A percentile compares a stretch with the other conserved stretches of the same genome.
Conservation (phyloP, 202 grass and related monocot genomes). For the Saccharum hybrid region DNA sequence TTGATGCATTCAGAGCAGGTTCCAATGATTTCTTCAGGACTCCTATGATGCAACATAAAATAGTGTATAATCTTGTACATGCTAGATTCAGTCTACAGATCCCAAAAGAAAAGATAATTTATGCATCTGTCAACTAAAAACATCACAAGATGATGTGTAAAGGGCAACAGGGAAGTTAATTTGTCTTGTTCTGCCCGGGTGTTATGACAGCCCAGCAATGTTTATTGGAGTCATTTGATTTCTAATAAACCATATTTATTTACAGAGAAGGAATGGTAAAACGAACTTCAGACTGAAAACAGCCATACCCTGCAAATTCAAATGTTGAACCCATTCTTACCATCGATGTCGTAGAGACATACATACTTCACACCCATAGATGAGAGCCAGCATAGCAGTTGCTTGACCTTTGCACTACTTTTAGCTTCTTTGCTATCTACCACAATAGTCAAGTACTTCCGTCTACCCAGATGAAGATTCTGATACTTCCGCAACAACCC, state of each 20-base stretch:
- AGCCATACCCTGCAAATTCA: background rate
- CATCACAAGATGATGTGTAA: conserved; percentile 39
- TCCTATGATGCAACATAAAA: conserved; percentile 42
- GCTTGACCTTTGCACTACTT: conserved; percentile 56
- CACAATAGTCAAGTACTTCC: conserved; percentile 58
- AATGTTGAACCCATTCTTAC: conserved; percentile 44
- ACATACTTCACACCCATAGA: conserved; percentile 62
- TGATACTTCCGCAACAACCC: conserved; percentile 57
- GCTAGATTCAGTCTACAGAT: conserved; percentile 4
- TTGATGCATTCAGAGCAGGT: conserved; percentile 46
- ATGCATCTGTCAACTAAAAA: conserved; percentile 17
- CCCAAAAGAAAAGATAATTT: background rate
- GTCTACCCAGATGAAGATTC: conserved; percentile 56
- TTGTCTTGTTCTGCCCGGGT: background rate
- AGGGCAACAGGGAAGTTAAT: background rate
- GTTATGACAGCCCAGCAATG: background rate
- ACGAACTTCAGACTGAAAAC: background rate
- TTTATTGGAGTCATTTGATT: background rate
- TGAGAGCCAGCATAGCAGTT: conserved; percentile 68
- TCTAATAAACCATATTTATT: conserved; percentile 14
- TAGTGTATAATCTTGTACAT: conserved; percentile 6
- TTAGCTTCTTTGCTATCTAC: conserved; percentile 87
- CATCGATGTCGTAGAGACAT: conserved; percentile 78
- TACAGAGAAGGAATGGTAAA: background rate
- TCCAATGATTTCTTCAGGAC: conserved; percentile 65